These are phyloP conservation scores for Pseudogymnoascus destructans DNA, from an alignment of 2,329 filamentous ascomycete species.

Conservation along the genomic window DNA sequence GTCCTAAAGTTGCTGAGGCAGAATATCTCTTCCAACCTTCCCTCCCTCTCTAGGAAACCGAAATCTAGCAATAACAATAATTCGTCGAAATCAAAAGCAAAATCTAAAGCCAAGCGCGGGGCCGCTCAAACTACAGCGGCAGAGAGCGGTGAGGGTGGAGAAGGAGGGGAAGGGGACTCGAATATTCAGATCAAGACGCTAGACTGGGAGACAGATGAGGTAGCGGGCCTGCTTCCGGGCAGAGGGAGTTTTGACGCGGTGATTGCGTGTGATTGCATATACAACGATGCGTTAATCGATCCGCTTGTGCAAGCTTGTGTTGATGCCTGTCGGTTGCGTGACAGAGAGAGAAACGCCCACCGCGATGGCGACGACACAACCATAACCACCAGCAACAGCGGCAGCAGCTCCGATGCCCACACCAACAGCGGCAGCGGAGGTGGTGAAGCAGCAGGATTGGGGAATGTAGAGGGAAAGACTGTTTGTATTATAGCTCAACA, in stretches of 20 bases:
- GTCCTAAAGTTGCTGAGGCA: constrained; percentile 62
- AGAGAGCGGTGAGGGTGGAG: not conserved
- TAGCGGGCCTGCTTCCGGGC: constrained; percentile 30
- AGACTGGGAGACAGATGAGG: constrained; percentile 68
- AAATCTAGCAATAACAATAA: constrained; percentile 14
- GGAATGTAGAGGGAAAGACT: constrained; percentile 34
- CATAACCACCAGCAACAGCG: too few species aligned
- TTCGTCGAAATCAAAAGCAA: constrained; percentile 2
- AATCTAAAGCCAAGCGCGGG: constrained; percentile 17
- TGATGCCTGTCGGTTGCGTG: constrained; percentile 54
- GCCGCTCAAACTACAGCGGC: not conserved
- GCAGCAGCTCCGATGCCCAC: too few species aligned
- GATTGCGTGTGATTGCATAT: constrained; percentile 86
- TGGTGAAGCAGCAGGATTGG: constrained; percentile 3
- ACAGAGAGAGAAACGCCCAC: not conserved
- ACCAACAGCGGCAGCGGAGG: constrained; percentile 5
- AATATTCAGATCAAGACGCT: constrained; percentile 47
- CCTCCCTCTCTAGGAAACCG: constrained; percentile 14
- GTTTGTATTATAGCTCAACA: constrained; percentile 81
- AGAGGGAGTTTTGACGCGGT: constrained; percentile 51
- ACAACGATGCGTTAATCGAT: constrained; percentile 74
- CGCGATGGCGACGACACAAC: not conserved
- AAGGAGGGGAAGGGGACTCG: constrained; percentile 7
- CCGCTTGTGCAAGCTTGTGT: constrained; percentile 73
- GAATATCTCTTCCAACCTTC: constrained; percentile 56